Conservation (phyloP, 139 green algal species). For the Tetradesmus obliquus region DNA sequence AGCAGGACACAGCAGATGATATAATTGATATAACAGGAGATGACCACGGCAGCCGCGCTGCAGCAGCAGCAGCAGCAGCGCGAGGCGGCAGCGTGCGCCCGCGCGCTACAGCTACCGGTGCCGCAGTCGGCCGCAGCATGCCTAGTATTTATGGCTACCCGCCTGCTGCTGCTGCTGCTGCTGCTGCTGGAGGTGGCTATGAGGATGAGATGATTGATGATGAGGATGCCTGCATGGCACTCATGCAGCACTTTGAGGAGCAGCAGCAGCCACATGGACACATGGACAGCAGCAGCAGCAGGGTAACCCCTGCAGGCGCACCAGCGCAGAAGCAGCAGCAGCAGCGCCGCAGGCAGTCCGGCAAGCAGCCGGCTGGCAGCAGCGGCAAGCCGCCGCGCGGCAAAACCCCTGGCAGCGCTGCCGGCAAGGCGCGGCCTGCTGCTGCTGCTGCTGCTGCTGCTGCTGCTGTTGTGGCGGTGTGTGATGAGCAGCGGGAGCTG, state of each 20-base stretch:
- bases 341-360: neutral
- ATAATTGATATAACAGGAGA: neutral
- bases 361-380: neutral
- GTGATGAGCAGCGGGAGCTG: neutral
- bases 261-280: neutral
- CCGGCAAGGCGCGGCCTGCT: neutral
- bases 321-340: neutral
- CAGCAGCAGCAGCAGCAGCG: constrained; percentile 19
- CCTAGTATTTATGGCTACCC: neutral
- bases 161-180: neutral
- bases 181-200: neutral
- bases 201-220: neutral
- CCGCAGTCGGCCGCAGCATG: neutral
- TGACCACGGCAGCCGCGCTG: neutral
- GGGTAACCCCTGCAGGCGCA: neutral
- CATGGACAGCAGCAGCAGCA: constrained; percentile 15
- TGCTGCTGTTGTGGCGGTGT: neutral
- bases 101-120: constrained; percentile 3
- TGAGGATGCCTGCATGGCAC: neutral
- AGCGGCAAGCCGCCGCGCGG: neutral
- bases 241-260: neutral
- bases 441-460: neutral
- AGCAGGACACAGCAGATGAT: neutral
- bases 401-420: neutral
- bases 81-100: neutral